Evolutionary conservation across 176 grass and related monocot species (phyloP), one percentile per base, ranked within the genome.

Genomic region (Canna indica): DNA sequence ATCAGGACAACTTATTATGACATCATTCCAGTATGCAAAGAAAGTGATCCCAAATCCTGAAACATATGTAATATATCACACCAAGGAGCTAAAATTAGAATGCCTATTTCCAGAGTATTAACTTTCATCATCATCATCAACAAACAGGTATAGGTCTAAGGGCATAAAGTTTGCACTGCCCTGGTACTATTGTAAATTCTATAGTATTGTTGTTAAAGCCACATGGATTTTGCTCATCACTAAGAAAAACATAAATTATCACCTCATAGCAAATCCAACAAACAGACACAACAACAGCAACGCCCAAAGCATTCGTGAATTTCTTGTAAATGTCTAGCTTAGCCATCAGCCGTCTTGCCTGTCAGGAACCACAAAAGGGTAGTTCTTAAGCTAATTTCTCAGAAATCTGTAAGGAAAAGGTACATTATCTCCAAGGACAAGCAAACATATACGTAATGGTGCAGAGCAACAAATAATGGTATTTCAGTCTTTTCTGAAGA

Each of bases 291-390:
- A 99, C 68, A 83, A 94, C 84, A 82, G 95, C 84, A 32, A 90
- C 52, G 67, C 76, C 81, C 41, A 99, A 85, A 47, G 95, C 86
- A 76, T 90, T 90, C 22, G 90, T 90, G 18, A 99, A 99, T 67
- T 94, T 99, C 80, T 90, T 90, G 71, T 99, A 94, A 69, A 99
- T 88, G 61, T 94, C 90, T 59, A 99, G 80, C 84, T 99, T 99
- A 65, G 78, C 82, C 84, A 93, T 84, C 74, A 88, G 79, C 54
- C 95, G 79, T 81, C 94, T 90, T 71, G 90, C 89, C 95, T 99
- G 82, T 82, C 26, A 70, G 67, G 35, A 66, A 78, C 17, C 85
- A n/a, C 36, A 63, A 75, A 56, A n/a, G 18, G 24, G 1, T 2
- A 76, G 22, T 52, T 5, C 8, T 84, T 25, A 80, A 60, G 30